phyloP scores from a whole-genome alignment of 2,329 filamentous ascomycete species.

The Fusarium nodosum region DNA sequence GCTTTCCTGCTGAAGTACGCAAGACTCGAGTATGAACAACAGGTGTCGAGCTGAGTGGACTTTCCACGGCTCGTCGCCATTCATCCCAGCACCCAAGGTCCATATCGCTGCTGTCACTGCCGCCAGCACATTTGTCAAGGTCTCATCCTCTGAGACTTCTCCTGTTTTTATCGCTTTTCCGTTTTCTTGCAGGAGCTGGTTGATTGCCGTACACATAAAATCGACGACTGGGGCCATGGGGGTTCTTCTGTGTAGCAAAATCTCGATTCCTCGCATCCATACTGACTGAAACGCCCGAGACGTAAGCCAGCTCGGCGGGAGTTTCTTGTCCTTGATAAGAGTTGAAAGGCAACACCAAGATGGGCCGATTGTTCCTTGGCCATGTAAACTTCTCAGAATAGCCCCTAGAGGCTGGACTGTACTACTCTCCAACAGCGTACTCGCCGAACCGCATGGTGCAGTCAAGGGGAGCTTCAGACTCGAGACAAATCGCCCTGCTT shows the following conservation, averaged over 20 bases:
- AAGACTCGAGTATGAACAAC: slow-evolving; percentile 48
- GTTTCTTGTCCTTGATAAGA: slow-evolving; percentile 37
- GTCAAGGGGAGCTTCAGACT: slow-evolving; percentile 35
- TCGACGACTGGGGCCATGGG: slow-evolving; percentile 41
- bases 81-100: slow-evolving; percentile 29
- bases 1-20: slow-evolving; percentile 36
- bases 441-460: slow-evolving; percentile 31
- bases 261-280: slow-evolving; percentile 49
- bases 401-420: slow-evolving; percentile 43
- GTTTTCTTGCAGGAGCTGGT: slow-evolving; percentile 38
- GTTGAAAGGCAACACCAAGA: slow-evolving; percentile 45
- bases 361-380: slow-evolving; percentile 19
- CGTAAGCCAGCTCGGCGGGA: slow-evolving; percentile 48
- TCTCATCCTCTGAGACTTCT: slow-evolving; percentile 42
- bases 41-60: slow-evolving; percentile 44
- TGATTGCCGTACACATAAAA: slow-evolving; percentile 47
- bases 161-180: slow-evolving; percentile 8
- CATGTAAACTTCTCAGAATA: slow-evolving; percentile 35
- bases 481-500: slow-evolving; percentile 49
- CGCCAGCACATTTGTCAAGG: slow-evolving; percentile 51
- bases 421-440: slow-evolving; percentile 35
- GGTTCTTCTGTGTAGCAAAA: slow-evolving; percentile 42
- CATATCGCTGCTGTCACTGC: slow-evolving; percentile 49
- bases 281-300: slow-evolving; percentile 44
- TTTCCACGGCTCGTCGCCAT: slow-evolving; percentile 18